Conservation (phyloP, 768 basidiomycete genomes). For the Tricholoma hemisulphureum region DNA sequence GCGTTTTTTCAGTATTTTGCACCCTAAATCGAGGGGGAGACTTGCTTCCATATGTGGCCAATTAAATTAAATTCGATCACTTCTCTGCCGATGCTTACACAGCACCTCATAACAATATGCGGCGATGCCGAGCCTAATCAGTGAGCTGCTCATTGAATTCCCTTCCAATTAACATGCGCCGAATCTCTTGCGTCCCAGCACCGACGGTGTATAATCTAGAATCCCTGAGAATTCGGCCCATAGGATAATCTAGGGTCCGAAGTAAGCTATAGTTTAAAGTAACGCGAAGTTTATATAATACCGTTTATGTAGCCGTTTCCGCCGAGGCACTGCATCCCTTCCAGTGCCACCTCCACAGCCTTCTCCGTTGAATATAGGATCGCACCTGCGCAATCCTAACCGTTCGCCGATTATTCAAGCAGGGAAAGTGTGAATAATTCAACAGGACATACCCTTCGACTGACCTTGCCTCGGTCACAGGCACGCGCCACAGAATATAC, state of each 20-base stretch:
- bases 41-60: conserved; percentile 15
- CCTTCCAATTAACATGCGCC: conserved; percentile 90
- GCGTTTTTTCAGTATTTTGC: conserved; percentile 18
- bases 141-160: conserved; percentile 79
- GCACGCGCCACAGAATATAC: conserved; percentile 92
- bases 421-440: not conserved
- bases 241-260: conserved; percentile 70
- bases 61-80: conserved; percentile 21
- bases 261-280: not conserved
- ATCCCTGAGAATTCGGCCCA: conserved; percentile 85
- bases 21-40: conserved; percentile 20
- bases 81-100: conserved; percentile 20
- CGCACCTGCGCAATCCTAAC: conserved; percentile 90
- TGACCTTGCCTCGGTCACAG: conserved; percentile 77
- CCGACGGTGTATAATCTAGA: conserved; percentile 89
- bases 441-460: conserved; percentile 60
- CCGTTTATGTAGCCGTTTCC: conserved; percentile 97
- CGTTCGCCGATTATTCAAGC: not conserved
- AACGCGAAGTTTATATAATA: conserved; percentile 24
- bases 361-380: conserved; percentile 93
- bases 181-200: conserved; percentile 95
- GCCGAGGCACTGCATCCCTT: conserved; percentile 91
- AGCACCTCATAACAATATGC: conserved; percentile 5
- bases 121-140: conserved; percentile 12
- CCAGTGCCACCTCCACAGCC: conserved; percentile 86